phyloP scores from a whole-genome alignment of 2,329 filamentous ascomycete species.

The Rhynchosporium secalis region DNA sequence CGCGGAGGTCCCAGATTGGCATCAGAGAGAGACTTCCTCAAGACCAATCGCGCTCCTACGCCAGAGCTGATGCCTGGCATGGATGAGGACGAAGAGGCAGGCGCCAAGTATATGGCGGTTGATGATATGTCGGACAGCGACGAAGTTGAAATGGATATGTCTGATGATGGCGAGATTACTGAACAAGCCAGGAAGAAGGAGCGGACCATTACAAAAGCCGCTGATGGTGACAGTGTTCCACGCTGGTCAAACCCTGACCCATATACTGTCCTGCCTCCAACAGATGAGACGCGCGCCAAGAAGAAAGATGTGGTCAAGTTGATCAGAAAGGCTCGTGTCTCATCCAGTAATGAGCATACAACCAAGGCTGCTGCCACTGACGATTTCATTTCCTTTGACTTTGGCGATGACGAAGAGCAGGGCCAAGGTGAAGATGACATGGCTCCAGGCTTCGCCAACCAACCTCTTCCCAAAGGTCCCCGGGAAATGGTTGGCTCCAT shows the following conservation, averaged over 20 bases:
- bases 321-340: constrained; percentile 84
- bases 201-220: constrained; percentile 42
- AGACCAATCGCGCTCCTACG: constrained; percentile 40
- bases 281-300: constrained; percentile 70
- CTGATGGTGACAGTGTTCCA: constrained; percentile 52
- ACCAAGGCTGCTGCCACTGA: constrained; percentile 59
- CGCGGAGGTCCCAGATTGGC: constrained; percentile 35
- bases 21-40: constrained; percentile 39
- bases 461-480: constrained; percentile 32
- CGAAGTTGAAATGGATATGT: constrained; percentile 60
- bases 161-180: constrained; percentile 40
- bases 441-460: constrained; percentile 20
- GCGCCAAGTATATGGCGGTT: constrained; percentile 53
- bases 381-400: constrained; percentile 88
- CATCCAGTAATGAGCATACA: constrained; percentile 49
- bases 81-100: constrained; percentile 34
- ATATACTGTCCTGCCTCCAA: constrained; percentile 82
- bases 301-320: constrained; percentile 86
- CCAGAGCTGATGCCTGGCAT: constrained; percentile 41
- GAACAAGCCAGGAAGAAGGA: constrained; percentile 47
- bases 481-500: constrained; percentile 16
- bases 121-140: constrained; percentile 64
- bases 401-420: constrained; percentile 50
- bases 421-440: constrained; percentile 18
- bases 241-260: constrained; percentile 97